Conservation (phyloP, 2,329 filamentous ascomycete species). For the Penicillium sp. region DNA sequence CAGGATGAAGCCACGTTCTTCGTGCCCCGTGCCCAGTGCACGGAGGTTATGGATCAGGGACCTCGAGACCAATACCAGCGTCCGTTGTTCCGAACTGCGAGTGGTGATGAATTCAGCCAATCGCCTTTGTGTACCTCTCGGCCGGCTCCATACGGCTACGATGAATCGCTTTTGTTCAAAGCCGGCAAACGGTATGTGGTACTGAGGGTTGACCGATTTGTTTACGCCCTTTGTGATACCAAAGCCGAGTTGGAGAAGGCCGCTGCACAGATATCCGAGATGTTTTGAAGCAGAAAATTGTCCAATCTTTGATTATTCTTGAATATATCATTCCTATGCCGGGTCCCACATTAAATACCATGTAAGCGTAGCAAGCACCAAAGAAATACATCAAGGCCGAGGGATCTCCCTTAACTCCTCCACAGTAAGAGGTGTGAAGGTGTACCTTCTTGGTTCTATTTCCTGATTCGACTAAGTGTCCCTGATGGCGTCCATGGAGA, state of each 20-base stretch:
- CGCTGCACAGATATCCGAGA: neutral
- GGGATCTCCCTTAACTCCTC: too few relatives aligned
- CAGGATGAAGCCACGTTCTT: conserved; percentile 11
- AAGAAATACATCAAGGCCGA: too few relatives aligned
- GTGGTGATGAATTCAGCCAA: conserved; percentile 28
- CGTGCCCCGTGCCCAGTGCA: neutral
- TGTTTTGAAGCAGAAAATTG: neutral
- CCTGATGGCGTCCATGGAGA: too few relatives aligned
- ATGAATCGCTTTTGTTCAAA: conserved; percentile 25
- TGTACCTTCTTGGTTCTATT: too few relatives aligned
- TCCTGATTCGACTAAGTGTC: too few relatives aligned
- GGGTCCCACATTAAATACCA: too few relatives aligned
- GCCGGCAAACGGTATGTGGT: conserved; percentile 30
- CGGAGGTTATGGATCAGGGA: neutral
- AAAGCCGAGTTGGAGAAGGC: conserved; percentile 19
- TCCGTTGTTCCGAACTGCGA: conserved; percentile 26
- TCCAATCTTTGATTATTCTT: too few relatives aligned
- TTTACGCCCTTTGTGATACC: conserved; percentile 34
- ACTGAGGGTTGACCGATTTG: conserved; percentile 34
- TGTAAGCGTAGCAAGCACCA: too few relatives aligned
- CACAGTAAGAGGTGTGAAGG: too few relatives aligned
- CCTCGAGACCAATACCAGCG: neutral
- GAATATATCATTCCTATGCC: too few relatives aligned
- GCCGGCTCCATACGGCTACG: conserved; percentile 31
- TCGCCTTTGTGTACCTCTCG: conserved; percentile 30